phyloP scores from a whole-genome alignment of 2,329 filamentous ascomycete species.

The Sarocladium brachiariae region DNA sequence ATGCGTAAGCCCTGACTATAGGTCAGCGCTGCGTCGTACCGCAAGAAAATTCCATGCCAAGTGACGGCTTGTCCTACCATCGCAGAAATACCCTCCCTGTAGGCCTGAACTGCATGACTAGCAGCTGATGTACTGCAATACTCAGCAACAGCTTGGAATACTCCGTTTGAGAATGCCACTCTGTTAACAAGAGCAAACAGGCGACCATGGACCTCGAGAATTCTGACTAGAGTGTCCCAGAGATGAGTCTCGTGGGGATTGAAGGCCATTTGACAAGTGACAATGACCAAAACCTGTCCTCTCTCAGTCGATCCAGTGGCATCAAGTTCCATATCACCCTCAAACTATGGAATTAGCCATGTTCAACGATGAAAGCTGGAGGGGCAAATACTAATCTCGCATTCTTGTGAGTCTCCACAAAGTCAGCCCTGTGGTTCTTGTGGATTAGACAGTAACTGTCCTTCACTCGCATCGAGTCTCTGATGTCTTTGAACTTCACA shows the following conservation, averaged over 20 bases:
- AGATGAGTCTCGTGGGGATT: conserved; percentile 26
- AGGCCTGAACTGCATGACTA: conserved; percentile 30
- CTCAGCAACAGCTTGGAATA: conserved; percentile 43
- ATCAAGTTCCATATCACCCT: background rate
- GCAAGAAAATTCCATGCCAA: too few species aligned
- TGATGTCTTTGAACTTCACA: conserved; percentile 52
- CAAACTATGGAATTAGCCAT: background rate
- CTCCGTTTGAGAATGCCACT: conserved; percentile 31
- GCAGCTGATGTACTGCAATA: conserved; percentile 44
- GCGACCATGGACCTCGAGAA: conserved; percentile 41
- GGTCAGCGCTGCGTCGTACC: too few species aligned
- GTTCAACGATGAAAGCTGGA: background rate
- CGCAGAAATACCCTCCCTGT: conserved; percentile 18
- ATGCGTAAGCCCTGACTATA: background rate
- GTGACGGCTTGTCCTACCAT: conserved; percentile 18
- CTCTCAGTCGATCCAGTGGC: background rate
- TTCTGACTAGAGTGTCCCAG: conserved; percentile 18
- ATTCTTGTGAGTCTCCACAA: conserved; percentile 12
- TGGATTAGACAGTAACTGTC: conserved; percentile 36
- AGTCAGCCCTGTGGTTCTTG: conserved; percentile 36
- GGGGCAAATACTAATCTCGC: background rate
- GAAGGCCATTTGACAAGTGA: conserved; percentile 15
- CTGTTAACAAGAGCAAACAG: conserved; percentile 45
- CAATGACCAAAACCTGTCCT: conserved; percentile 14
- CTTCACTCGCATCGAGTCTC: conserved; percentile 47